Conservation (phyloP, 2,329 filamentous ascomycete species). For the Fusarium pseudonygamai region DNA sequence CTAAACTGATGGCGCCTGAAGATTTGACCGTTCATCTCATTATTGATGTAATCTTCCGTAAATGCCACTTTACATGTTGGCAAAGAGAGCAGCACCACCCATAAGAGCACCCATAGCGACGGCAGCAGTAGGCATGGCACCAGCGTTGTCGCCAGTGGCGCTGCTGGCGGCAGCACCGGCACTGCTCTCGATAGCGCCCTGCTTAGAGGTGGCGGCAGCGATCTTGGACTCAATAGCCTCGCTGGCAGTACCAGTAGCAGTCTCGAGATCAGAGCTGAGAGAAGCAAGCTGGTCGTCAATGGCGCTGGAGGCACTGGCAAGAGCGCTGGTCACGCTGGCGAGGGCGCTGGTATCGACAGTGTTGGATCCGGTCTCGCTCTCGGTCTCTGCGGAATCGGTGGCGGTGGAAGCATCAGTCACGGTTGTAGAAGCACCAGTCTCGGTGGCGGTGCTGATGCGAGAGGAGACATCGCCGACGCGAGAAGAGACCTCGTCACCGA, state of each 20-base stretch:
- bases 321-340: conserved; percentile 16
- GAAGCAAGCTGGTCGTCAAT: conserved; percentile 26
- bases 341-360: conserved; percentile 33
- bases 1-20: not conserved
- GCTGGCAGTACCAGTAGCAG: conserved; percentile 35
- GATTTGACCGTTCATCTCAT: conserved; percentile 18
- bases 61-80: conserved; percentile 52
- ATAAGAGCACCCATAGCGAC: conserved; percentile 58
- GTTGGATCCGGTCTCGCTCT: conserved; percentile 20
- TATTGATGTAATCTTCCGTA: not conserved
- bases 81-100: conserved; percentile 57
- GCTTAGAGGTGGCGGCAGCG: conserved; percentile 31
- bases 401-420: conserved; percentile 16
- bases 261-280: conserved; percentile 42
- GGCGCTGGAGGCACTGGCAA: conserved; percentile 29
- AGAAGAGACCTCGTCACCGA: conserved; percentile 17
- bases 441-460: conserved; percentile 9
- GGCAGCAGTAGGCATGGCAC: conserved; percentile 52
- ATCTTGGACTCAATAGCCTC: conserved; percentile 26
- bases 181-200: conserved; percentile 11
- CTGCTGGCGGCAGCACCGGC: conserved; percentile 16
- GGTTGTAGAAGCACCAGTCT: conserved; percentile 12
- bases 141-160: conserved; percentile 42
- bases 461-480: conserved; percentile 23
- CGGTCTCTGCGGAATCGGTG: conserved; percentile 25